phyloP scores from a whole-genome alignment of 2,329 filamentous ascomycete species.

The Escovopsis sp. region DNA sequence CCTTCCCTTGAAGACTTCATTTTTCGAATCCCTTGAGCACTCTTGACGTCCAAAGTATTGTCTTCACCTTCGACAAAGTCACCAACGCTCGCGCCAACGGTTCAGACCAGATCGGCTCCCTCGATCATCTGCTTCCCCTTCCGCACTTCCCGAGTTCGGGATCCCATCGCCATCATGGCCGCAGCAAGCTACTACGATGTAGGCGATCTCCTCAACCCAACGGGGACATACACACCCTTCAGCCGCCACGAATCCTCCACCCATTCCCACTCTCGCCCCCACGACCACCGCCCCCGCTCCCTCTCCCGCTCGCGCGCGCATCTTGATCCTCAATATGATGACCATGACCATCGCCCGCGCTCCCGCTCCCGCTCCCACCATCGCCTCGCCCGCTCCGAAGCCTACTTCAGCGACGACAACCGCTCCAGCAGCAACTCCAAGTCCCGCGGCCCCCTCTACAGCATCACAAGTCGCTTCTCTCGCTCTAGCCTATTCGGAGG shows the following conservation, averaged over 20 bases:
- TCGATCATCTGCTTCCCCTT: no score
- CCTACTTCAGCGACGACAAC: no score
- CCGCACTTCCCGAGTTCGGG: no score
- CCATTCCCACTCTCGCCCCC: conserved; percentile 16
- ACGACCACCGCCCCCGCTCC: conserved; percentile 21
- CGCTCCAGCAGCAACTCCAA: conserved; percentile 13
- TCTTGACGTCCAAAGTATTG: no score
- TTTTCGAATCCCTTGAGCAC: no score
- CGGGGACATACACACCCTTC: conserved; percentile 7
- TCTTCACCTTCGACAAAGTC: no score
- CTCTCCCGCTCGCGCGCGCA: conserved; percentile 26
- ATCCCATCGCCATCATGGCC: conserved; percentile 2
- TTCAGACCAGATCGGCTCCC: no score
- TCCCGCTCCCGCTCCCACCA: conserved; percentile 22
- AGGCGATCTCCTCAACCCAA: conserved; percentile 14
- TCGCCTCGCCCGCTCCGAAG: conserved; percentile 5
- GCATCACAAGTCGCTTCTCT: conserved; percentile 27
- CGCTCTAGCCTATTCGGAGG: conserved; percentile 31
- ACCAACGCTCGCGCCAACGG: no score
- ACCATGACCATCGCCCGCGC: no score
- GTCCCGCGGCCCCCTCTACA: conserved; percentile 31
- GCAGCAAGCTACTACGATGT: conserved; percentile 39
- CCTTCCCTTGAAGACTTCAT: no score
- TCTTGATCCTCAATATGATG: no score
- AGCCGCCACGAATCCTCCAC: conserved; percentile 13